These are phyloP conservation scores for Ploettnerulaceae sp. DNA, from an alignment of 2,329 filamentous ascomycete genomes.

Conservation along the genomic window DNA sequence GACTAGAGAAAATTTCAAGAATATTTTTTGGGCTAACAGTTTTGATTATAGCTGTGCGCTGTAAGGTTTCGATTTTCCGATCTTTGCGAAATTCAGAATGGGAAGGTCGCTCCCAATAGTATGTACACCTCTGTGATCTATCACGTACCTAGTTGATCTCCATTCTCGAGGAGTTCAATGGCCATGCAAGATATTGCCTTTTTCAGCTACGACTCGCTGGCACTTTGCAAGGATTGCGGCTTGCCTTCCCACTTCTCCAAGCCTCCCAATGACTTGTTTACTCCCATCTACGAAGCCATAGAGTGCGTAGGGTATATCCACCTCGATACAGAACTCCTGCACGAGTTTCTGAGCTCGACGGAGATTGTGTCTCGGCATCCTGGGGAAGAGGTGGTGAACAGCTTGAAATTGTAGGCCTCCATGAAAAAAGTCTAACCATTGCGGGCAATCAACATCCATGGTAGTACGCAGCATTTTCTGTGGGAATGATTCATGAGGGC, in stretches of 20 bases:
- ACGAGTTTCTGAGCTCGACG: slow-evolving; percentile 70
- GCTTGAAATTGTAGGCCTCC: slow-evolving; percentile 87
- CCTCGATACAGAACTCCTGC: slow-evolving; percentile 75
- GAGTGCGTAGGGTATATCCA: slow-evolving; percentile 77
- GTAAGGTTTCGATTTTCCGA: too few species aligned
- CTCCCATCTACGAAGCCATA: slow-evolving; percentile 84
- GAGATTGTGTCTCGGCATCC: slow-evolving; percentile 81
- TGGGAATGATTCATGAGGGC: slow-evolving; percentile 78
- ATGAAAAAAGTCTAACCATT: slow-evolving; percentile 85
- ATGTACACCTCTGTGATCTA: too few species aligned
- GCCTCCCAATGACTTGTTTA: slow-evolving; percentile 68
- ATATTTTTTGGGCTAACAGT: too few species aligned
- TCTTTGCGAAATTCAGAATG: too few species aligned
- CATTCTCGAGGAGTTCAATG: slow-evolving; percentile 14
- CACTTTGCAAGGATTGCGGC: slow-evolving; percentile 73
- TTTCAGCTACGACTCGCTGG: slow-evolving; percentile 44
- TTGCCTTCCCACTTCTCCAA: slow-evolving; percentile 77
- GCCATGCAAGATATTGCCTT: slow-evolving; percentile 31
- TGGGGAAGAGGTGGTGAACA: slow-evolving; percentile 79
- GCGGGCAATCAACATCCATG: slow-evolving; percentile 86
- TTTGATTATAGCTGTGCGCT: too few species aligned
- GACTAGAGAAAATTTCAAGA: too few species aligned
- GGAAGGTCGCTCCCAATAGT: too few species aligned
- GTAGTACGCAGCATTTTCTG: slow-evolving; percentile 89
- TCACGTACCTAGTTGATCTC: background rate